Evolutionary conservation across 1,139 yeast species (phyloP).

Genomic region (Pichia sp.): DNA sequence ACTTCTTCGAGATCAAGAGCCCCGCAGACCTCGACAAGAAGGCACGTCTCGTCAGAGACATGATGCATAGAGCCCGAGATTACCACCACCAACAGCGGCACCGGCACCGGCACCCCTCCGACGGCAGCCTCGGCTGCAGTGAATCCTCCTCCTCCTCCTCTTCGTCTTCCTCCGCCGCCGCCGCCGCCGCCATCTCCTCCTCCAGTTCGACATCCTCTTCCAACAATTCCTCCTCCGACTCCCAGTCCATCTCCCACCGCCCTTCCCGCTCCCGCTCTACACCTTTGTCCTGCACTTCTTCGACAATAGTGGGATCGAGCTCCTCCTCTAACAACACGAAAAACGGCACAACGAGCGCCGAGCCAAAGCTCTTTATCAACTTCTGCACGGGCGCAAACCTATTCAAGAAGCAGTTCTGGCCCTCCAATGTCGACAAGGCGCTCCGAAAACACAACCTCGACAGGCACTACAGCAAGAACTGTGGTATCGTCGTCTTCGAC

Average conservation of each 20-base stretch:
- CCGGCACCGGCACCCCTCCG: slow-evolving; percentile 8
- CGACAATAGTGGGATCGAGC: background rate
- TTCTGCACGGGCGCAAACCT: slow-evolving; percentile 75
- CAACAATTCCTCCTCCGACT: background rate
- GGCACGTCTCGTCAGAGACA: slow-evolving; percentile 52
- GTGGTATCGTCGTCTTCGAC: slow-evolving; percentile 61
- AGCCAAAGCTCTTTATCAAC: slow-evolving; percentile 60
- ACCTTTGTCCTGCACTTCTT: slow-evolving; percentile 16
- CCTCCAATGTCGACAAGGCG: slow-evolving; percentile 58
- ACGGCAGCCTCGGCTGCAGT: background rate
- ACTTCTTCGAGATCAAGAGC: slow-evolving; percentile 61
- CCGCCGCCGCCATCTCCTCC: no score
- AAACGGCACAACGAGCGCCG: background rate
- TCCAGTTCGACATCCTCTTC: background rate
- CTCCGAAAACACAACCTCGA: slow-evolving; percentile 46
- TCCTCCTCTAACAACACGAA: background rate
- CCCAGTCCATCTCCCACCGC: background rate
- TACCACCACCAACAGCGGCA: background rate
- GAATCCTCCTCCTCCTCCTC: background rate
- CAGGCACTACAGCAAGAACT: slow-evolving; percentile 49
- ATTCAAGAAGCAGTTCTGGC: slow-evolving; percentile 73
- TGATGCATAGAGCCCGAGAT: slow-evolving; percentile 50
- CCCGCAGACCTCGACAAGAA: slow-evolving; percentile 56
- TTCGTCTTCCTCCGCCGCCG: background rate
- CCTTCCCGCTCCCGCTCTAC: background rate